Base-by-base conservation (phyloP, 257 asterid genomes). In the Petunia secreta region DNA sequence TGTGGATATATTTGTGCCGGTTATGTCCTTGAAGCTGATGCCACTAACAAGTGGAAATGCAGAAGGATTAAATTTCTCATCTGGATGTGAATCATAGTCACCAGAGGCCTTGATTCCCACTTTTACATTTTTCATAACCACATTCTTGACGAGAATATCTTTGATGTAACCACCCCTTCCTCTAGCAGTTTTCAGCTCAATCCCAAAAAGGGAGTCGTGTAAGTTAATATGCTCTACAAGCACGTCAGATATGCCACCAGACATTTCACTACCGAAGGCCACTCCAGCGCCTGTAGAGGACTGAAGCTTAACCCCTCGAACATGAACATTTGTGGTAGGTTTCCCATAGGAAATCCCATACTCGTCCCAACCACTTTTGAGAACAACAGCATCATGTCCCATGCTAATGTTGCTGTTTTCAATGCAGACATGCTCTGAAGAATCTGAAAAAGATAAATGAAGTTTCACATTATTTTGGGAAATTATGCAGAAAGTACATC, bases 321-420 rank as follows among this genome's bases (percentile, higher is more conserved):
- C 38, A 52, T 91, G 95, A 79, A 93, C 91, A 8, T 60, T 79
- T 40, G 86, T 68, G 38, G 95, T 88, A 8, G 97, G 86, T 81
- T 68, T 86, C 52, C 69, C 84, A 75, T 87, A 93, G 38, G 89
- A 60, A 46, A 93, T 91, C 8, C 97, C 97, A 15, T 93, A 91
- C 79, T 93, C 92, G 5, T 91, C 97, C 97, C 97, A 93, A 69
- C 97, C 97, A 52, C 97, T 91, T 86, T 93, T 93, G 54, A 93
- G 91, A 10, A 85, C 93, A 34, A 93, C 77, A 0, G 93, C 92
- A n/a, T 93, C 95, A 54, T 90, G 84, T 4, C 97, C 92, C 82
- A 80, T 85, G 89, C 89, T 91, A 6, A 93, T 85, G 89, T 89
- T 93, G 92, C 95, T 86, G 84, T 86, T 88, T 81, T 93, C 94